Evolutionary conservation across 2,329 filamentous ascomycete genomes (phyloP), one percentile per base, ranked within the genome.

Genomic region (Arthrinium phaeospermum): DNA sequence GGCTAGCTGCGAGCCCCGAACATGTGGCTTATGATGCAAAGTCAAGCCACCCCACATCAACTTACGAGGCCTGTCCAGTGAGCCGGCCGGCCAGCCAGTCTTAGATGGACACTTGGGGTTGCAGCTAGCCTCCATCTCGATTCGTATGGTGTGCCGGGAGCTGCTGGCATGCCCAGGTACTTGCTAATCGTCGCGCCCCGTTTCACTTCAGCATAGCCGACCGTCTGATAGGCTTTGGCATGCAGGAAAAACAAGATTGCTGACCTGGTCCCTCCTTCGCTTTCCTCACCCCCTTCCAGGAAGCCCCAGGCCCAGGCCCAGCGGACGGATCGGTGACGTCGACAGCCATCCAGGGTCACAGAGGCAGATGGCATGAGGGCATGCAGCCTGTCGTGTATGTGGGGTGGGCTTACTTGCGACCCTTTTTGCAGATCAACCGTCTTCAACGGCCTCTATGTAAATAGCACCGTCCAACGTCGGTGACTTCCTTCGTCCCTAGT

Each of bases 51-150:
- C 57, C 57, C 57, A 64, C 57, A 19, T 30, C 53, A 37, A 37
- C 27, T 49, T 49, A 49, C 46, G 46, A 49, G 46, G 45, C 45
- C 45, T 47, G 45, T 22, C n/a, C 19, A 30, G 27, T 30, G 27
- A 30, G 27, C 45, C 45, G 41, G 41, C 41, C 5, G 4, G 45
- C 45, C 22, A 13, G 24, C 51, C 24, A n/a, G 30, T 61, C 57
- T 64, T 64, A 64, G 57, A 34, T 64, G 57, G 57, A 64, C 57
- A 64, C 57, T 64, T 24, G 57, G 57, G 57, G 57, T 64, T 64
- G 57, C 34, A 64, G 57, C 57, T 64, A 64, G 57, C 57, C 57
- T 64, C 57, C 57, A 64, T 64, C 57, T 64, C 57, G 57, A 64
- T 64, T 64, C 34, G 34, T 41, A 64, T 41, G 30, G 30, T 16